Conservation (phyloP, 306 rosid genomes). For the Arachis hypogaea region DNA sequence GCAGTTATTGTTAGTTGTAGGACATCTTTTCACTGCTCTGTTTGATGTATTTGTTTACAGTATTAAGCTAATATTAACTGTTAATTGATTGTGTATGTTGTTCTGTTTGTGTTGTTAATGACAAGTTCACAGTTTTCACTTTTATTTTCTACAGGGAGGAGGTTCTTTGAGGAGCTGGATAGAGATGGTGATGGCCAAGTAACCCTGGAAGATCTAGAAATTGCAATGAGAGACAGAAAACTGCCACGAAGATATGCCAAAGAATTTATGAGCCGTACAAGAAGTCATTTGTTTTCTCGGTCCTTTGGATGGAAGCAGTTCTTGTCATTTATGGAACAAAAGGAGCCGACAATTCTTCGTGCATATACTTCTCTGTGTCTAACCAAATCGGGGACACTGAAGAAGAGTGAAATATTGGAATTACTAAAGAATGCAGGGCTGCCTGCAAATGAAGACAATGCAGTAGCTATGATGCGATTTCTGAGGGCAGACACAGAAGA, state of each 20-base stretch:
- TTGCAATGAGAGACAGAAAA: constrained; percentile 89
- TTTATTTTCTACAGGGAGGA: constrained; percentile 68
- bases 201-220: constrained; percentile 90
- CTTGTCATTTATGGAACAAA: constrained; percentile 93
- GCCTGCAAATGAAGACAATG: constrained; percentile 98
- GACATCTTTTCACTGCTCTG: neutral
- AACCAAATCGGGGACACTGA: constrained; percentile 96
- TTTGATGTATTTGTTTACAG: neutral
- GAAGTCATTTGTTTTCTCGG: constrained; percentile 91
- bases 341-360: constrained; percentile 98
- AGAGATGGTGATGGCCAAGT: constrained; percentile 98
- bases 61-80: neutral
- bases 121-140: constrained; percentile 26
- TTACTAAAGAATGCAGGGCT: constrained; percentile 92
- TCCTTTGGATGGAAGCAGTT: constrained; percentile 98
- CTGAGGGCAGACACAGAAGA: constrained; percentile 90
- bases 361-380: constrained; percentile 97
- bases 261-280: constrained; percentile 90
- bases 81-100: neutral
- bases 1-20: neutral
- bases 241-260: constrained; percentile 96
- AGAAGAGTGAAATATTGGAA: constrained; percentile 90
- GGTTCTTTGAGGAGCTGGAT: constrained; percentile 98
- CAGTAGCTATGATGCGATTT: constrained; percentile 98
- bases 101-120: constrained; percentile 27